Evolutionary conservation across 306 rosid genomes (phyloP).

Genomic region (Prunus salicina): DNA sequence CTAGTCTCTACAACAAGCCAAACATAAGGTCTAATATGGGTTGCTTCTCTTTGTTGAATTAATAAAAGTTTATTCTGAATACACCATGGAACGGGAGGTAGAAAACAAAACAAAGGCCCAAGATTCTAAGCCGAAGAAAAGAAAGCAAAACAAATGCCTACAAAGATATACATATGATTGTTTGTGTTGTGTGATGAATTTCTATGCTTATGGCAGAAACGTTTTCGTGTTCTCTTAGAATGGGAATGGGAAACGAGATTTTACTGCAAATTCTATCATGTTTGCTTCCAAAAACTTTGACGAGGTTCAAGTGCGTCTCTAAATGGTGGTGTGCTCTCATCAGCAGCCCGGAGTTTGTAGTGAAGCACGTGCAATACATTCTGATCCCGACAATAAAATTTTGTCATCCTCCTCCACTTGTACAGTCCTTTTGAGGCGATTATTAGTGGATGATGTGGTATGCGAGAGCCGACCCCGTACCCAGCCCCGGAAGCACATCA

Average conservation of each 20-base stretch:
- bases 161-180: no score
- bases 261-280: not conserved
- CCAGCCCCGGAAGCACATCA: no score
- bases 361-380: not conserved
- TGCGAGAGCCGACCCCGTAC: not conserved
- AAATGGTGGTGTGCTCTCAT: slow-evolving; percentile 4
- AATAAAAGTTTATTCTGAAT: not conserved
- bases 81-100: not conserved
- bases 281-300: not conserved
- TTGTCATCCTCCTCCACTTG: not conserved
- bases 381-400: no score
- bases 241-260: not conserved
- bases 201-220: no score
- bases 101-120: not conserved
- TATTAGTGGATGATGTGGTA: not conserved
- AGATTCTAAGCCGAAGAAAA: not conserved
- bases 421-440: not conserved
- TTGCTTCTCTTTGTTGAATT: not conserved
- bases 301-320: not conserved
- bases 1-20: not conserved
- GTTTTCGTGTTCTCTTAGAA: not conserved
- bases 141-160: not conserved
- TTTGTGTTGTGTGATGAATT: no score
- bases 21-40: not conserved
- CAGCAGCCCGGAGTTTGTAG: not conserved